Evolutionary conservation across 306 rosid genomes (phyloP).

Genomic region (Fragaria ananassa): DNA sequence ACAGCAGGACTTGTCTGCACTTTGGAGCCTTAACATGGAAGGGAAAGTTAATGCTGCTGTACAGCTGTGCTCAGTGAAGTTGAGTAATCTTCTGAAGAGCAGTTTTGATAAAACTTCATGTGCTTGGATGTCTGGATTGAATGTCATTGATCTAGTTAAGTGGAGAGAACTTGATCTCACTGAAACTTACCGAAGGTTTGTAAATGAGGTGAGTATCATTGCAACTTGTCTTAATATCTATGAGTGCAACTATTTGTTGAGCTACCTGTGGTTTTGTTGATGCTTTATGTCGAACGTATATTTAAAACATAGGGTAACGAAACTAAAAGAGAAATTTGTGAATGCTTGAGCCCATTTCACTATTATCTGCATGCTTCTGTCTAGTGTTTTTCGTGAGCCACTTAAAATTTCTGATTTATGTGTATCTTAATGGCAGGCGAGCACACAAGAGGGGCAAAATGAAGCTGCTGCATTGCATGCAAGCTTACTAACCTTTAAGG

Average conservation of each 20-base stretch:
- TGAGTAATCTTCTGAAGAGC: slow-evolving; percentile 65
- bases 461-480: slow-evolving; percentile 58
- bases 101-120: slow-evolving; percentile 49
- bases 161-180: slow-evolving; percentile 90
- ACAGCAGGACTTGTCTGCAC: slow-evolving; percentile 77
- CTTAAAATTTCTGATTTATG: slow-evolving; percentile 26
- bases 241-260: slow-evolving; percentile 3
- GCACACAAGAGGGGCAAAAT: slow-evolving; percentile 30
- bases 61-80: slow-evolving; percentile 68
- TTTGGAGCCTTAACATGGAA: slow-evolving; percentile 76
- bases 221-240: slow-evolving; percentile 6
- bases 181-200: slow-evolving; percentile 53
- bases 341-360: slow-evolving; percentile 1
- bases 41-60: slow-evolving; percentile 88
- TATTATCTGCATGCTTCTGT: background rate
- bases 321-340: background rate
- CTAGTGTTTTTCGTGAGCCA: background rate
- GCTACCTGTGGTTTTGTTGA: slow-evolving; percentile 6
- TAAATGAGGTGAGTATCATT: slow-evolving; percentile 57
- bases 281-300: no score
- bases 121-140: slow-evolving; percentile 95
- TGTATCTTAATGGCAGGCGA: slow-evolving; percentile 38
- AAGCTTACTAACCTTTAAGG: slow-evolving; percentile 76
- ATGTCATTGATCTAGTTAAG: slow-evolving; percentile 72
- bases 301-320: background rate